These are phyloP conservation scores for Yamadazyma mexicana DNA, from an alignment of 1,139 yeast species.

Conservation along the genomic window DNA sequence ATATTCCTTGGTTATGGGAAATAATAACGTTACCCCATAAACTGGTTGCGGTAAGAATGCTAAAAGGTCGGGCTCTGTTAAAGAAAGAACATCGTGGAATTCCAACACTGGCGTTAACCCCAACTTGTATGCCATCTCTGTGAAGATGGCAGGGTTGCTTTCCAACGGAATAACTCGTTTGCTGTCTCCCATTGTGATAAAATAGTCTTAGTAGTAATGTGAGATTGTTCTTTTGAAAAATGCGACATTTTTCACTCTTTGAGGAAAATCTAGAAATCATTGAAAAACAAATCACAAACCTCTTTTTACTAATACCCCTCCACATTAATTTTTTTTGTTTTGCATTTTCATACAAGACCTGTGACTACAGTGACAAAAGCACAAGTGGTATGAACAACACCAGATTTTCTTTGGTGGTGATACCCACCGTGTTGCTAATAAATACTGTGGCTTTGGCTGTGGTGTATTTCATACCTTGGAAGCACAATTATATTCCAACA, in stretches of 20 bases:
- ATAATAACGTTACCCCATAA: conserved; percentile 69
- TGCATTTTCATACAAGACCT: too few relatives aligned
- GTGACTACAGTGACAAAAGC: too few relatives aligned
- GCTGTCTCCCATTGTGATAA: conserved; percentile 7
- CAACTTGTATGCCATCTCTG: conserved; percentile 62
- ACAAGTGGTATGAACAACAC: background rate
- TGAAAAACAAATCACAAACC: background rate
- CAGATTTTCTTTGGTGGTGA: conserved; percentile 1
- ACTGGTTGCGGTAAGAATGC: conserved; percentile 82
- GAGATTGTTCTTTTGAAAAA: background rate
- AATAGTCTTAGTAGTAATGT: background rate
- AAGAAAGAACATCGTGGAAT: conserved; percentile 81
- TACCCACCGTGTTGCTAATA: conserved; percentile 1
- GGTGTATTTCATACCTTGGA: conserved; percentile 3
- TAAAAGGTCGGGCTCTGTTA: conserved; percentile 76
- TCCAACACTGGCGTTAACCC: conserved; percentile 64
- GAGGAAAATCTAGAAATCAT: background rate
- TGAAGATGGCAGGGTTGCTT: conserved; percentile 84
- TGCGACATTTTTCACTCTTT: background rate
- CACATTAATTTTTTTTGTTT: background rate
- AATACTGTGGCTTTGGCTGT: background rate
- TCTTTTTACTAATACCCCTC: background rate
- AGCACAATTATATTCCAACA: conserved; percentile 6
- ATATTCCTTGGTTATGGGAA: conserved; percentile 70
- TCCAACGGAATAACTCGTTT: conserved; percentile 76